Evolutionary conservation across 352 stramenopile genomes (phyloP).

Genomic region (Phytophthora cryptogea): DNA sequence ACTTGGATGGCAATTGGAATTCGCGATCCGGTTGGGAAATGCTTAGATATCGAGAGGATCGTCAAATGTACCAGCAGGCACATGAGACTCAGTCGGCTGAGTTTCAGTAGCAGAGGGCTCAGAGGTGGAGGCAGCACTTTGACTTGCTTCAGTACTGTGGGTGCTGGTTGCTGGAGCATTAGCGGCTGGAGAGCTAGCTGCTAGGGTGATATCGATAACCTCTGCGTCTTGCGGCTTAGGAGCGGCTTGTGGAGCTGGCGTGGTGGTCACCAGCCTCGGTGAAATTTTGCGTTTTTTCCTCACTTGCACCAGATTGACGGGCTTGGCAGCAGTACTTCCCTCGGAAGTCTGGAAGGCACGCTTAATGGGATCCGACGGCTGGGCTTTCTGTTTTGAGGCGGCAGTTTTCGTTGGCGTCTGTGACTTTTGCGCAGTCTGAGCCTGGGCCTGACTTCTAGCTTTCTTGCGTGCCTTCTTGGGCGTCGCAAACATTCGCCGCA

Average conservation of each 20-base stretch:
- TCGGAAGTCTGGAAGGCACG: conserved; percentile 29
- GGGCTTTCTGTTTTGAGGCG: conserved; percentile 36
- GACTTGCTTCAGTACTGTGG: conserved; percentile 4
- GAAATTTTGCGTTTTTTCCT: conserved; percentile 86
- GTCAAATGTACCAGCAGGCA: conserved; percentile 30
- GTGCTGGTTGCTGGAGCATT: conserved; percentile 2
- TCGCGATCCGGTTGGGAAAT: conserved; percentile 7
- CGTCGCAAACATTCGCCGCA: conserved; percentile 59
- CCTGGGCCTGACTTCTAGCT: conserved; percentile 21
- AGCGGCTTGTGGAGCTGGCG: conserved; percentile 2
- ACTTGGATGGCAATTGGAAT: conserved; percentile 17
- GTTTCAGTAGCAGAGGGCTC: conserved; percentile 3
- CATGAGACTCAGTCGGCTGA: conserved; percentile 7
- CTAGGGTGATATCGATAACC: conserved; percentile 1
- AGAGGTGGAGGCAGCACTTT: conserved; percentile 14
- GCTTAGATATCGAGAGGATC: conserved; percentile 36
- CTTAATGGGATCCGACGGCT: conserved; percentile 23
- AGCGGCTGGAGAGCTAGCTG: neutral
- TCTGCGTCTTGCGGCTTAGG: neutral
- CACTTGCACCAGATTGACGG: conserved; percentile 74
- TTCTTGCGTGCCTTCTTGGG: conserved; percentile 74
- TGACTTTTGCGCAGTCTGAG: conserved; percentile 19
- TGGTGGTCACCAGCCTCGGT: conserved; percentile 38
- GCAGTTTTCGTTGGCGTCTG: conserved; percentile 23
- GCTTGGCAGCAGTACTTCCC: conserved; percentile 14